phyloP scores from a whole-genome alignment of 2,329 filamentous ascomycete species.

The Fusarium agapanthi region DNA sequence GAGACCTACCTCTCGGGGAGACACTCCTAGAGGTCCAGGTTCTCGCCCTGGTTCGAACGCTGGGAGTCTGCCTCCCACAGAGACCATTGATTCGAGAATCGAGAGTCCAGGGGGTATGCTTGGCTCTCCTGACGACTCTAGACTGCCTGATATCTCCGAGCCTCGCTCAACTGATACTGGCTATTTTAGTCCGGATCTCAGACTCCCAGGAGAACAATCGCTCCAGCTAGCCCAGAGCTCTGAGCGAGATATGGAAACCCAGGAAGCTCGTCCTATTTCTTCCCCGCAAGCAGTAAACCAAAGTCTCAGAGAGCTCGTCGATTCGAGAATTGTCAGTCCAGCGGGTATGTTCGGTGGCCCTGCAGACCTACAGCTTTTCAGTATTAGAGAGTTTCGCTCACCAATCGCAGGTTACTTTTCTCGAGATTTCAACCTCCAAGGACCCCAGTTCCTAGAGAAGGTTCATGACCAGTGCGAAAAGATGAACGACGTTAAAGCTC shows the following conservation, averaged over 20 bases:
- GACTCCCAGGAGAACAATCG: background rate
- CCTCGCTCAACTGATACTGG: background rate
- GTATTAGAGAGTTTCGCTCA: background rate
- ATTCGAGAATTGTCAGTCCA: background rate
- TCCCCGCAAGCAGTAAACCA: background rate
- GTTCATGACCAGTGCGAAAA: background rate
- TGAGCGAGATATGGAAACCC: background rate
- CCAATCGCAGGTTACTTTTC: slow-evolving; percentile 3
- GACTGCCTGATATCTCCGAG: background rate
- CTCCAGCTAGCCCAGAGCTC: background rate
- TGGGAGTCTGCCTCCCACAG: background rate
- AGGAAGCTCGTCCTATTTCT: background rate
- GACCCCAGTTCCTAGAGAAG: background rate
- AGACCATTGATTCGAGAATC: background rate
- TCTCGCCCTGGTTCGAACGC: background rate
- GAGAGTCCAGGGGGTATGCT: background rate
- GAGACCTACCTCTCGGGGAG: background rate
- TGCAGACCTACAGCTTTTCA: background rate
- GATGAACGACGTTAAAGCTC: background rate
- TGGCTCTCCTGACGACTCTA: background rate
- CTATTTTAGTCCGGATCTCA: background rate
- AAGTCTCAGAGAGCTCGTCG: background rate
- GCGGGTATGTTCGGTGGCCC: background rate
- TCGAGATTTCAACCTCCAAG: background rate
- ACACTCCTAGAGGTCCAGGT: background rate